Percentiles rank a stretch among this genome's conserved stretches.
Evolutionary conservation across 805 yeast genomes (phyloP).

Genomic region (Suhomyces sp.): DNA sequence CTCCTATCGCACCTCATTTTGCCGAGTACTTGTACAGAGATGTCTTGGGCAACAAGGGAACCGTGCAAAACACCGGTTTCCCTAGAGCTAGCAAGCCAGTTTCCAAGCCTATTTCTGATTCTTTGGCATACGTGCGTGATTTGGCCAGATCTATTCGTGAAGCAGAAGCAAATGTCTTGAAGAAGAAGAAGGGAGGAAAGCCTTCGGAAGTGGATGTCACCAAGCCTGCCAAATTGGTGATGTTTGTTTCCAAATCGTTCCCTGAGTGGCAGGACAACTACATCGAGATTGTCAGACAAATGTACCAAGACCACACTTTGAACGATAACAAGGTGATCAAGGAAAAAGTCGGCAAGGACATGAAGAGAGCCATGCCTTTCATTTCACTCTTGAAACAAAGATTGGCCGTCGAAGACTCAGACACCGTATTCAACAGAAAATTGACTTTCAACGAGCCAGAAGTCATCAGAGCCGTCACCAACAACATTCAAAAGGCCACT

Average conservation of each 20-base stretch:
- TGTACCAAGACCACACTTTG: constrained; percentile 62
- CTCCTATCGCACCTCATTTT: constrained; percentile 96
- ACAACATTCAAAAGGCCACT: constrained; percentile 61
- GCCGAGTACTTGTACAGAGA: constrained; percentile 88
- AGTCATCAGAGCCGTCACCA: constrained; percentile 54
- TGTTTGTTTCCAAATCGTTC: constrained; percentile 76
- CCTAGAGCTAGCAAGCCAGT: constrained; percentile 73
- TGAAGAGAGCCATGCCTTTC: constrained; percentile 98
- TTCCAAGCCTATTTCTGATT: constrained; percentile 57
- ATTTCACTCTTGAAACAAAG: constrained; percentile 83
- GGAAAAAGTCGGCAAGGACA: constrained; percentile 75
- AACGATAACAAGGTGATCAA: constrained; percentile 64
- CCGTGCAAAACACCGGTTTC: constrained; percentile 75
- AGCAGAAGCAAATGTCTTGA: constrained; percentile 80
- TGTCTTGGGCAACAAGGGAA: constrained; percentile 58
- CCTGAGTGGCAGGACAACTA: constrained; percentile 66
- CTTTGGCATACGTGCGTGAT: constrained; percentile 76
- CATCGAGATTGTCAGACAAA: constrained; percentile 67
- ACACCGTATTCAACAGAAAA: constrained; percentile 84
- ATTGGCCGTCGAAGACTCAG: constrained; percentile 65
- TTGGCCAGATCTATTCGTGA: constrained; percentile 86
- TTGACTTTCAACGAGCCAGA: constrained; percentile 77
- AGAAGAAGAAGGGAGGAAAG: constrained; percentile 79
- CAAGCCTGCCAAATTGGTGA: constrained; percentile 68
- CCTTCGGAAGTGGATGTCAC: constrained; percentile 69